Evolutionary conservation across 2,329 filamentous ascomycete species (phyloP).

Genomic region (Clonostachys solani): DNA sequence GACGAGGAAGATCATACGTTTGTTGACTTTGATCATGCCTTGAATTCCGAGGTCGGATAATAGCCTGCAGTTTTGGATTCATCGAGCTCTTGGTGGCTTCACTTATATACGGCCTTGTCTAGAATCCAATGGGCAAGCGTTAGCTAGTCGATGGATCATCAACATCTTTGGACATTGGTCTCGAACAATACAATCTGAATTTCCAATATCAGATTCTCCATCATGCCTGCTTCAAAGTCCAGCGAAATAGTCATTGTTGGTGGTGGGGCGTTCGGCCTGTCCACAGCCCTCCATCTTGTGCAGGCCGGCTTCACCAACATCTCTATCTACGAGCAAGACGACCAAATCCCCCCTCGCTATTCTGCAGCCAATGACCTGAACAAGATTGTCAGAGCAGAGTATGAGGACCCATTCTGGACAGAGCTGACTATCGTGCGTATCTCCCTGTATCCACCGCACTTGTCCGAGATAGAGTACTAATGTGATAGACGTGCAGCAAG

Average conservation of each 20-base stretch:
- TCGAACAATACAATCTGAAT: too few species aligned
- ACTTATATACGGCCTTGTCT: too few species aligned
- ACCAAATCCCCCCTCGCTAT: constrained; percentile 6
- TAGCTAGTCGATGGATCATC: too few species aligned
- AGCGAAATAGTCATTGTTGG: constrained; percentile 60
- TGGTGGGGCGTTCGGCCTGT: constrained; percentile 61
- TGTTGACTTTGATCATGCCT: too few species aligned
- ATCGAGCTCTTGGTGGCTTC: too few species aligned
- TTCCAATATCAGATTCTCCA: too few species aligned
- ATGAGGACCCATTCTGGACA: constrained; percentile 51
- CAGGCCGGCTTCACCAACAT: constrained; percentile 54
- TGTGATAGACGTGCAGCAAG: constrained; percentile 19
- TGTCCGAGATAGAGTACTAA: neutral
- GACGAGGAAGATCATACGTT: too few species aligned
- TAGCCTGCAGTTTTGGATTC: too few species aligned
- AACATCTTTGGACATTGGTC: too few species aligned
- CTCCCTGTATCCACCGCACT: neutral
- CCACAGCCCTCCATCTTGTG: constrained; percentile 48
- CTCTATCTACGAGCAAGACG: constrained; percentile 48
- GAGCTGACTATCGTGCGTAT: constrained; percentile 40
- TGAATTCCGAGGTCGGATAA: too few species aligned
- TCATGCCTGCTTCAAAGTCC: constrained; percentile 36
- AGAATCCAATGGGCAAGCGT: too few species aligned
- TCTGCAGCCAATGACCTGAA: constrained; percentile 56
- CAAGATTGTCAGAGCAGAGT: constrained; percentile 56